Evolutionary conservation across 768 basidiomycete genomes (phyloP), one percentile per base, ranked within the genome.

Genomic region (Termitomyces sp.): DNA sequence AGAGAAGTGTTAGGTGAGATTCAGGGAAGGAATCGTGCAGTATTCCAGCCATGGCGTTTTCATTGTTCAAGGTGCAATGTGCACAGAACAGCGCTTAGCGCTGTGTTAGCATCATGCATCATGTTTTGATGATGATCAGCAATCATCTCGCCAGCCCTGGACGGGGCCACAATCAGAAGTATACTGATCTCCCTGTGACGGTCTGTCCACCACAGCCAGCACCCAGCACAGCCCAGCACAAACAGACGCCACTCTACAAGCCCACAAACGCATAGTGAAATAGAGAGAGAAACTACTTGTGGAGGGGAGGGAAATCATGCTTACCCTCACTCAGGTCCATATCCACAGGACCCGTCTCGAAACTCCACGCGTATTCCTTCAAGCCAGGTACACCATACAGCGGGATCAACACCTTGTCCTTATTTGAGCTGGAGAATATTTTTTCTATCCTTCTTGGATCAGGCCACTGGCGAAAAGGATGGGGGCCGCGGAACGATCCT

Each of bases 361-460:
- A 74, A 36, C 62, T 69, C 82, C 83, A 84, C 18, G 58, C 50
- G 41, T 63, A 66, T 59, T 72, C 66, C 16, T 61, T 64, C 23
- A 55, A 36, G 0, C 66, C 65, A 0, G 81, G 82, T n/a, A 71
- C 40, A 3, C 69, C 69, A 23, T 63, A 70, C 12, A 82, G 66
- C 0, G 82, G 82, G 56, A 82, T 75, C 66, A 85, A 81, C 0
- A 86, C 33, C 51, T 80, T 64, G 44, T 83, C 78, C n/a, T 79
- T 71, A n/a, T 63, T 36, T 38, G 51, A 23, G 4, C 23, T 10
- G 10, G 68, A 69, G 57, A 70, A 83, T 1, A 82, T 62, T 35
- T 74, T 61, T 28, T 75, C 67, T 2, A 83, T 72, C 14, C 79
- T 69, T 12, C 33, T 59, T 4, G 70, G 64, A 61, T 79, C 75